Base-by-base conservation (phyloP, 306 rosid species). In the Trifolium fragiferum region DNA sequence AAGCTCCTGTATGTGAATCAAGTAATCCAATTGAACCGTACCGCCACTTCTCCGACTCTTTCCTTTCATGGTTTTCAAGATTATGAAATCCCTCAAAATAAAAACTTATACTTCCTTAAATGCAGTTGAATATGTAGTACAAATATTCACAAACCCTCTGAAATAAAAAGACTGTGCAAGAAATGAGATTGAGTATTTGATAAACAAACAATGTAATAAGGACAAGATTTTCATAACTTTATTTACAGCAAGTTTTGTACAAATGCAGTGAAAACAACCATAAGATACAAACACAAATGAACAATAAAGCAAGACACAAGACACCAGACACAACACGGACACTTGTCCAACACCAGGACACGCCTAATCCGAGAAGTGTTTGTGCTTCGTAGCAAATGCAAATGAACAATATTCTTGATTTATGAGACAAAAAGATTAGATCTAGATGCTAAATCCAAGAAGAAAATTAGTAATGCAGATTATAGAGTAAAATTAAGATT, bases 1-100 rank as follows among this genome's bases (percentile, higher is more conserved):
- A 60, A 94, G 83, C 82, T 92, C 97, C 59, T 83, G 87, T 74
- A 94, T 77, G 73, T 92, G 96, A 77, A 94, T 79, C 20, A 81
- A 64, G 83, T 86, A 94, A 74, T 90, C 84, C 70, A 80, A 63
- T 62, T 84, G 94, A 72, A 92, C 80, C 2, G 83, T 41, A 21
- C 86, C 64, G 40, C 84, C 66, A 55, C 93, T 75, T 72, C 91
- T 83, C 83, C 86, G 73, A 79, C 66, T 80, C 89, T 92, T 94
- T 54, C 92, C 89, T 82, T 78, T 91, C 99, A 94, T 94, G 55
- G 73, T 80, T 70, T 32, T 70, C 63, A 61, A 50, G 35, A 68
- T 44, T 15, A 74, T 43, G 33, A 27, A 49, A 58, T 23, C 60
- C 53, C 75, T 35, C 80, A 16, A 79, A 57, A 27, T 15, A 58